phyloP scores from a whole-genome alignment of 2,329 filamentous ascomycete species.

The Epichloe aotearoae region DNA sequence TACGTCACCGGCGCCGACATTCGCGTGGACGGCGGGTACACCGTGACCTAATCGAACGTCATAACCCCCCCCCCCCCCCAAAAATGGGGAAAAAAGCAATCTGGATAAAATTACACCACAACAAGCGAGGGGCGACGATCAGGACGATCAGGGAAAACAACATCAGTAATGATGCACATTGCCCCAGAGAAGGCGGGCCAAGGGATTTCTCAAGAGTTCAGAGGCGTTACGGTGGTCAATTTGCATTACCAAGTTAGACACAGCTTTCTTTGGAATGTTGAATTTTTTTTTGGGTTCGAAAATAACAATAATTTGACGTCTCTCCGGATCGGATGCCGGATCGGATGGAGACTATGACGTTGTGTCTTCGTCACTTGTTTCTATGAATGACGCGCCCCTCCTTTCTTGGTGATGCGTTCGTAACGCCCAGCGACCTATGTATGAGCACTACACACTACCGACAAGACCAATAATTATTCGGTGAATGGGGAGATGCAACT shows the following conservation, averaged over 20 bases:
- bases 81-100: too few relatives aligned
- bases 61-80: not conserved
- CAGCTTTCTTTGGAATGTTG: not conserved
- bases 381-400: too few relatives aligned
- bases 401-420: too few relatives aligned
- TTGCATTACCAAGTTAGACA: not conserved
- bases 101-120: not conserved
- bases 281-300: too few relatives aligned
- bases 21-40: conserved; percentile 79
- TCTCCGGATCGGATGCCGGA: too few relatives aligned
- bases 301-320: too few relatives aligned
- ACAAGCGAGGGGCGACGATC: not conserved
- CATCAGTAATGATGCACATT: not conserved
- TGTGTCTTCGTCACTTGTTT: too few relatives aligned
- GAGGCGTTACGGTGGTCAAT: not conserved
- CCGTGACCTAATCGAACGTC: conserved; percentile 47
- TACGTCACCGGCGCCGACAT: conserved; percentile 66
- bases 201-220: not conserved
- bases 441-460: too few relatives aligned
- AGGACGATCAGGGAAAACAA: not conserved
- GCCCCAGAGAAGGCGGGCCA: not conserved
- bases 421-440: too few relatives aligned
- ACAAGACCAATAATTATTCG: too few relatives aligned
- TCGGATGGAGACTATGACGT: too few relatives aligned
- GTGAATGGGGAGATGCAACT: too few relatives aligned